phyloP scores from a whole-genome alignment of 2,329 filamentous ascomycete genomes.

The Verticillium nonalfalfae region DNA sequence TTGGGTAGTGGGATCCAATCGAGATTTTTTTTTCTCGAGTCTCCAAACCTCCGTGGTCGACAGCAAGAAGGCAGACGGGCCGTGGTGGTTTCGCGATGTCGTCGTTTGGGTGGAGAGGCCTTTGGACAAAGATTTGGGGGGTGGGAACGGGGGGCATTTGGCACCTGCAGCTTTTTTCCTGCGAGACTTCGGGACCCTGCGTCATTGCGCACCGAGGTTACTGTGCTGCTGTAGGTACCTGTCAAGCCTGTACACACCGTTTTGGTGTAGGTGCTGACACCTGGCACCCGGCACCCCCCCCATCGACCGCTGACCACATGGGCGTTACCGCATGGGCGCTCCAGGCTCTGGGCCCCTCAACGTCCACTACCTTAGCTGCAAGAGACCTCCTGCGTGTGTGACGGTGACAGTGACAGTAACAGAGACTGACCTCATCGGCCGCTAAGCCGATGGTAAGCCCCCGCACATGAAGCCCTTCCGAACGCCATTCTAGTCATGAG shows the following conservation, averaged over 20 bases:
- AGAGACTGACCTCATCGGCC: not conserved
- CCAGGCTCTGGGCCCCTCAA: not conserved
- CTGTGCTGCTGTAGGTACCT: not conserved
- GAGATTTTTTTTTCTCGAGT: not conserved
- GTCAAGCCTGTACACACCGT: not conserved
- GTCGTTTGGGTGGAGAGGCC: not conserved
- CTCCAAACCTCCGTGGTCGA: not conserved
- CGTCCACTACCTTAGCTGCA: not conserved
- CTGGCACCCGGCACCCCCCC: too few species aligned
- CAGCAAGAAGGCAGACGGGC: not conserved
- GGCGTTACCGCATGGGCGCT: too few species aligned
- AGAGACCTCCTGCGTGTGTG: not conserved
- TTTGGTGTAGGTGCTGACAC: too few species aligned
- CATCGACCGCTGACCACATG: too few species aligned
- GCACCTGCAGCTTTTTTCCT: constrained; percentile 1
- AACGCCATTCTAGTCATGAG: too few species aligned
- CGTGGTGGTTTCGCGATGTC: not conserved
- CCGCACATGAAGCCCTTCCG: too few species aligned
- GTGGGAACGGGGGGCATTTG: not conserved
- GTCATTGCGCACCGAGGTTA: constrained; percentile 2
- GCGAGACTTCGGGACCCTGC: not conserved
- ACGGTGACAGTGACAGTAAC: not conserved
- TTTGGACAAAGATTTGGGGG: not conserved
- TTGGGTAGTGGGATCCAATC: not conserved
- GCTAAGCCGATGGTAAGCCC: not conserved